Base-by-base conservation (phyloP, 1,139 yeast species). In the Yamadazyma conglobata region DNA sequence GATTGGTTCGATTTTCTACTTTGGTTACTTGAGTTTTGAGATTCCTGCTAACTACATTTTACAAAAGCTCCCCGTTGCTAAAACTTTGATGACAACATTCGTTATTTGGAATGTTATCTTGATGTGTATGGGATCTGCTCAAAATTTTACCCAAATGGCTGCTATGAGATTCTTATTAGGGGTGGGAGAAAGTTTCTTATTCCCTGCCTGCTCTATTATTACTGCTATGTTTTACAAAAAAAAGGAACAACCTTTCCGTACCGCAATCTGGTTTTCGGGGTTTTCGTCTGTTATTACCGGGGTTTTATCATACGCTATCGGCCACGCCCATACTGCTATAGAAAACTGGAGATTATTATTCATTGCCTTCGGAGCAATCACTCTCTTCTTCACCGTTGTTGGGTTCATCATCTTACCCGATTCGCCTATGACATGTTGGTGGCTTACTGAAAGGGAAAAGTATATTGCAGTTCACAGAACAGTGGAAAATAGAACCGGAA, bases 401-500 rank as follows among this genome's bases (percentile, higher is more conserved):
- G 25, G 39, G 25, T 33, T 24, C 14, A 33, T 38, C 21, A 18
- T 45, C 11, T 17, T 46, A 7, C 50, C 50, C 7, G 46, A 45
- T 26, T 34, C 46, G 5, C 50, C 50, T 9, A 40, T 36, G 40
- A 41, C 33, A 6, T 34, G 42, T 28, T 60, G 59, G 36, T 63
- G 35, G 47, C 60, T 61, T 15, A 32, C 28, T 15, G 47, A 42
- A 22, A 33, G 39, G 22, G 44, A 47, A 35, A 43, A 31, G 25
- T 38, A 37, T 28, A 38, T 42, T 22, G 43, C 47, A 3, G 27
- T 43, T 20, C 45, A 39, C 22, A 39, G 47, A 37, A 36, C 40
- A 6, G n/a, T 24, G 10, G 45, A 38, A 16, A 43, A 43, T 12
- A 58, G 58, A 35, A 46, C 70, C 4, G 50, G 76, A 4, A 65